Evolutionary conservation across 371 early-diverging fungal species (phyloP).

Genomic region (Apophysomyces trapeziformis): DNA sequence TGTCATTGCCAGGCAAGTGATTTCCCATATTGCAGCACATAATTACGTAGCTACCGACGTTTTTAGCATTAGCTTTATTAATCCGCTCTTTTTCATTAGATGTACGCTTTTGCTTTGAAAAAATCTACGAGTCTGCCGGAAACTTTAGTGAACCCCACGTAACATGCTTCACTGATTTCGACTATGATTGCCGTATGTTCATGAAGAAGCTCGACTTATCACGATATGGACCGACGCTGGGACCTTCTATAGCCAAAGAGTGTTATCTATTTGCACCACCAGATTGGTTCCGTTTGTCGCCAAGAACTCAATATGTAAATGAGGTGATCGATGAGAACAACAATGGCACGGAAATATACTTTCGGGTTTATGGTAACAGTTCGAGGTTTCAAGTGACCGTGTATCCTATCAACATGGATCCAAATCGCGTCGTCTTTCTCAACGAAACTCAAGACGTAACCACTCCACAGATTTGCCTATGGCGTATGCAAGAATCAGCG

Average conservation of each 20-base stretch:
- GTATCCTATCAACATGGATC: slow-evolving; percentile 50
- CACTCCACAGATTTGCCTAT: neutral
- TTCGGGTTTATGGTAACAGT: slow-evolving; percentile 40
- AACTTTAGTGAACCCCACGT: slow-evolving; percentile 30
- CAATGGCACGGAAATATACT: slow-evolving; percentile 43
- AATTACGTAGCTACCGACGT: neutral
- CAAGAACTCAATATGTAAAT: slow-evolving; percentile 14
- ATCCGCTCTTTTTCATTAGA: slow-evolving; percentile 19
- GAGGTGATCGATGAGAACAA: slow-evolving; percentile 39
- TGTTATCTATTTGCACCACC: slow-evolving; percentile 46
- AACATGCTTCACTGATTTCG: slow-evolving; percentile 44
- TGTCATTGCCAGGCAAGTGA: slow-evolving; percentile 39
- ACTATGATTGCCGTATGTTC: slow-evolving; percentile 34
- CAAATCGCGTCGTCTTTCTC: slow-evolving; percentile 41
- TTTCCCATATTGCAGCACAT: neutral
- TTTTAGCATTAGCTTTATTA: neutral
- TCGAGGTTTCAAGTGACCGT: slow-evolving; percentile 41
- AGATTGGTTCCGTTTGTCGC: slow-evolving; percentile 31
- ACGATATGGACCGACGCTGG: slow-evolving; percentile 35
- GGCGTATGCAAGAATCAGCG: neutral
- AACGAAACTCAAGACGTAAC: slow-evolving; percentile 12
- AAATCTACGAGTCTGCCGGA: slow-evolving; percentile 14
- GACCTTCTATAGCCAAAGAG: slow-evolving; percentile 34
- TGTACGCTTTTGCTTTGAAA: slow-evolving; percentile 55
- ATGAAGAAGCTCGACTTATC: slow-evolving; percentile 36